Base-by-base conservation (phyloP, 2,329 filamentous ascomycete genomes). In the Plenodomus lindquistii region DNA sequence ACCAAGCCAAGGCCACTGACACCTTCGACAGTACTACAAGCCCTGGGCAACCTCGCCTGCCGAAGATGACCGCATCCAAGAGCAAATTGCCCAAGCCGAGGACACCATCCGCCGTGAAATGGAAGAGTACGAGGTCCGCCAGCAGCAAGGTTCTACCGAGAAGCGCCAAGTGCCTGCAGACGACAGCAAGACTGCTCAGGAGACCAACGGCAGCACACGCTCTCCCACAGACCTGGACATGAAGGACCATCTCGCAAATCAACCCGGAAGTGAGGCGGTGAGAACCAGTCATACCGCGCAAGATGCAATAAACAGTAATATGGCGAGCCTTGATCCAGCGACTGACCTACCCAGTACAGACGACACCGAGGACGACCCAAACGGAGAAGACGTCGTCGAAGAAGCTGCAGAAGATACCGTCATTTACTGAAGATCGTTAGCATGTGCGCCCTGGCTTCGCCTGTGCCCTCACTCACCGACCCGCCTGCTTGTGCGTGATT, bases 381-480 rank as follows among this genome's bases (percentile, higher is more conserved):
- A 82, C 42, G 88, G 85, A 44, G 89, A 92, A 64, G 86, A 93
- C 47, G 80, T 95, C 57, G 85, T 94, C 44, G 88, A 91, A 71
- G 54, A 64, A 44, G 89, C 87, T 45, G 89, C 91, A 51, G 91
- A 97, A 75, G 91, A 96, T 65, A 91, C 87, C 61, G 90, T 96
- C 44, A 93, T 96, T 50, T 96, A 96, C 76, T 96, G 77, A 81
- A 52, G 29, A 36, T 36, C 44, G 20, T 35, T 40, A 44, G 44
- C 45, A 42, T 31, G 6, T n/a, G 16, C 46, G 37, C 35, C 38
- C 37, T 24, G 39, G 36, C 31, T 44, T 21, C 29, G 34, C 21
- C 39, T 37, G n/a, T 17, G 20, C 35, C 40, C 37, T 16, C 31
- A 17, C n/a, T 42, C n/a, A 15, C 35, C 35, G 43, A 40, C 15